Evolutionary conservation across 1,139 yeast genomes (phyloP).

Genomic region (Protomyces gravidus): DNA sequence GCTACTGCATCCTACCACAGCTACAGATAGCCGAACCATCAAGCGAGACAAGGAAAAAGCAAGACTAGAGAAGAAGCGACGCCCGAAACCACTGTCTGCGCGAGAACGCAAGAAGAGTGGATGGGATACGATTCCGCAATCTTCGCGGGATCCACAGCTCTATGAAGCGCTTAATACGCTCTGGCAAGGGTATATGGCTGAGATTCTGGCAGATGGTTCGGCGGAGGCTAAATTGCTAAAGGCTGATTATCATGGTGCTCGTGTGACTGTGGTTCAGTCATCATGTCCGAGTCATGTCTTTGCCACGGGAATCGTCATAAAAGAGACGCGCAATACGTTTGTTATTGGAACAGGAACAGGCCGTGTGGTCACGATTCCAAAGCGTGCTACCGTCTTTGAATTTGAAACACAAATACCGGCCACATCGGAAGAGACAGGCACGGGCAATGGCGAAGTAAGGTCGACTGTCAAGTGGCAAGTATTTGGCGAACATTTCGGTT

Average conservation of each 20-base stretch:
- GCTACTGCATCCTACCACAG: conserved; percentile 21
- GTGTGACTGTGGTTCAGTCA: conserved; percentile 56
- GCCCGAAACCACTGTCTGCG: conserved; percentile 25
- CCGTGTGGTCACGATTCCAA: conserved; percentile 23
- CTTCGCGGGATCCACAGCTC: conserved; percentile 52
- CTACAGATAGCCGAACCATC: conserved; percentile 9
- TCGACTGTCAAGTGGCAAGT: conserved; percentile 55
- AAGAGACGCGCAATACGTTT: conserved; percentile 80
- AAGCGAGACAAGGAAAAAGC: conserved; percentile 6
- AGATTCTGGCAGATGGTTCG: conserved; percentile 44
- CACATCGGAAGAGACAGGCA: conserved; percentile 12
- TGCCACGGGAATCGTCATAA: conserved; percentile 67
- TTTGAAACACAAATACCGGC: conserved; percentile 34
- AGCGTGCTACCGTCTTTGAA: conserved; percentile 35
- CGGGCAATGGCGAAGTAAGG: no score
- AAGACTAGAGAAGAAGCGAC: conserved; percentile 12
- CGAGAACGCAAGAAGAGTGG: conserved; percentile 11
- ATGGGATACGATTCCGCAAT: conserved; percentile 34
- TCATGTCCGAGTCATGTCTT: conserved; percentile 61
- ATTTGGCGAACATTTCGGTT: conserved; percentile 73
- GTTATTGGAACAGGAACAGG: conserved; percentile 49
- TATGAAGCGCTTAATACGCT: conserved; percentile 52
- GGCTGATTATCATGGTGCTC: conserved; percentile 83
- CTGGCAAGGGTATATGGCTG: conserved; percentile 61
- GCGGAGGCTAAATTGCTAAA: conserved; percentile 37